A percentile compares a stretch with the other conserved stretches of the same genome.
phyloP scores from a whole-genome alignment of 2,329 filamentous ascomycete genomes.

The Hymenoscyphus fructigenus region DNA sequence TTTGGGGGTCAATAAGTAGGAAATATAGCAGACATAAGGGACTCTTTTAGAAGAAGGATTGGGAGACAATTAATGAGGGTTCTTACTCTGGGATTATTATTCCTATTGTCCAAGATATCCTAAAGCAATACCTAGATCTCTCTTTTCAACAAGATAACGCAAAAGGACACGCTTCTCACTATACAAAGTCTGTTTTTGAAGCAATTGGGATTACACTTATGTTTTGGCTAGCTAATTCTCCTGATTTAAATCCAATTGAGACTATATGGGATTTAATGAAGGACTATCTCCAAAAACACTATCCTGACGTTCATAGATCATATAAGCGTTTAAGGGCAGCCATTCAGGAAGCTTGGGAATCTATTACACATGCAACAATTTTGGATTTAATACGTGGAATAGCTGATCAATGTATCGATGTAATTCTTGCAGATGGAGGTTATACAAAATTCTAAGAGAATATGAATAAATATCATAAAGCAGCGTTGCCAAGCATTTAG shows the following conservation, averaged over 20 bases:
- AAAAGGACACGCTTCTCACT: constrained; percentile 12
- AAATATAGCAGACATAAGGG: constrained; percentile 14
- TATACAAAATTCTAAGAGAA: too few species aligned
- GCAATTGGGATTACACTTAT: constrained; percentile 15
- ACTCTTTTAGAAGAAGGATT: constrained; percentile 22
- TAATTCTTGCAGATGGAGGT: constrained; percentile 3
- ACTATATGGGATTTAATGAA: constrained; percentile 25
- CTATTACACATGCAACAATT: too few species aligned
- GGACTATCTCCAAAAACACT: constrained; percentile 23
- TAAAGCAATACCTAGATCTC: constrained; percentile 15
- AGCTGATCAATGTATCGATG: too few species aligned
- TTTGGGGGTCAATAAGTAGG: constrained; percentile 18
- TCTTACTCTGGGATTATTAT: constrained; percentile 19
- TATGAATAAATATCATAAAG: too few species aligned
- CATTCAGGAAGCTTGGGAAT: constrained; percentile 23
- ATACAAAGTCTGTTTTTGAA: constrained; percentile 17
- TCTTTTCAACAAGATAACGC: constrained; percentile 21
- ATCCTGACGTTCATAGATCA: constrained; percentile 18
- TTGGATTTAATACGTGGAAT: too few species aligned
- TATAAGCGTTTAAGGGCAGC: constrained; percentile 19
- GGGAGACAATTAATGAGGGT: constrained; percentile 19
- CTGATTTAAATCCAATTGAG: constrained; percentile 26
- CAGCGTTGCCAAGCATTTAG: too few species aligned
- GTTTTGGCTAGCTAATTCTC: constrained; percentile 18
- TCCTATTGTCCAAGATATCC: constrained; percentile 15